Percentiles rank a stretch among this genome's conserved stretches.
Conservation (phyloP, 495 filamentous ascomycete species). For the Xylaria flabelliformis region DNA sequence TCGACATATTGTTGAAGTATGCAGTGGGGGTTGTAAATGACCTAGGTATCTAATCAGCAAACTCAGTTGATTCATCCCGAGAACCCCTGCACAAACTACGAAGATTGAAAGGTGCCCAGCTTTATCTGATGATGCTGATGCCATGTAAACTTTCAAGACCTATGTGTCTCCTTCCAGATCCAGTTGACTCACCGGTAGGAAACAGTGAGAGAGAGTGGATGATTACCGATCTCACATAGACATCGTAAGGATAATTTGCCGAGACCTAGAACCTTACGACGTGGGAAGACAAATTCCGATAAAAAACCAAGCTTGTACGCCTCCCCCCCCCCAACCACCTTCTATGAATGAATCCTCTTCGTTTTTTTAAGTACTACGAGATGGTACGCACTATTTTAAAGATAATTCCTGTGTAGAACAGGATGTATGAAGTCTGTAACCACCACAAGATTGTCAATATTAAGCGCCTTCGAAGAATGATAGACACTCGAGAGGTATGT, state of each 20-base stretch:
- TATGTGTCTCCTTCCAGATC: slow-evolving; percentile 22
- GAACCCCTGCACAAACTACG: neutral
- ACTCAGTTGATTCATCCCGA: neutral
- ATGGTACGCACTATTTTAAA: neutral
- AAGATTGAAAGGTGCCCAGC: neutral
- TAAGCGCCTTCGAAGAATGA: neutral
- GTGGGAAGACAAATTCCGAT: neutral
- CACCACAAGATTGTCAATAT: neutral
- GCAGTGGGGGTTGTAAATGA: neutral
- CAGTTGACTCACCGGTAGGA: slow-evolving; percentile 12
- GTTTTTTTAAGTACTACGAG: neutral
- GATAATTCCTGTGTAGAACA: neutral
- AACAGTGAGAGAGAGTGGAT: neutral
- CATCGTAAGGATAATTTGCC: neutral
- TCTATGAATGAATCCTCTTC: neutral
- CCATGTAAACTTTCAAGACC: neutral
- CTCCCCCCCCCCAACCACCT: too few species aligned
- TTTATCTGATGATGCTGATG: neutral
- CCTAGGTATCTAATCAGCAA: neutral
- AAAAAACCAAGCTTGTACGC: neutral
- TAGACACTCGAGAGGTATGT: neutral
- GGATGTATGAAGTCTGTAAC: neutral
- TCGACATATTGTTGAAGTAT: neutral
- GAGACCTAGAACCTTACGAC: neutral
- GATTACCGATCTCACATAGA: neutral